phyloP scores from a whole-genome alignment of 2,329 filamentous ascomycete genomes.

The Alternaria arbusti region DNA sequence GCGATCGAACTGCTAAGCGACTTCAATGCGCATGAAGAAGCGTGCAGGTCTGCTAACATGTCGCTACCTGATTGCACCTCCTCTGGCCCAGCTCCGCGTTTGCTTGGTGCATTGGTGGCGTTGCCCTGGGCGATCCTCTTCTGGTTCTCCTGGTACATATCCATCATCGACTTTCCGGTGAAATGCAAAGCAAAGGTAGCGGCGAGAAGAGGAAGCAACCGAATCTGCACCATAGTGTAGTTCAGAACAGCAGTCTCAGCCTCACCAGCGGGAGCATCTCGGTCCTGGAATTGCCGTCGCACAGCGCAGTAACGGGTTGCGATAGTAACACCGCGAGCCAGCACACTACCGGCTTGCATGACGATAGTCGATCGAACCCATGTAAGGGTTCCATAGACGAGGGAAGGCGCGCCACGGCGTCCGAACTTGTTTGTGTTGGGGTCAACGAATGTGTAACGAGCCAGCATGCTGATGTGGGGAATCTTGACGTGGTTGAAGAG shows the following conservation, averaged over 20 bases:
- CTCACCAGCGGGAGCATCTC: constrained; percentile 65
- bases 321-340: constrained; percentile 79
- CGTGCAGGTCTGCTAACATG: constrained; percentile 75
- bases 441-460: constrained; percentile 72
- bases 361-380: constrained; percentile 78
- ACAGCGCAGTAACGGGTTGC: constrained; percentile 77
- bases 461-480: constrained; percentile 76
- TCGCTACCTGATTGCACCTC: constrained; percentile 71
- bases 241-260: constrained; percentile 78
- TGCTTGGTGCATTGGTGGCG: constrained; percentile 40
- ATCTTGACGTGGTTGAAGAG: constrained; percentile 79
- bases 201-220: constrained; percentile 73
- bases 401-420: constrained; percentile 68
- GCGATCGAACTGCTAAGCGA: constrained; percentile 74
- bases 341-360: constrained; percentile 72
- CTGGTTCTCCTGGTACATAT: constrained; percentile 74
- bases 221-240: constrained; percentile 81
- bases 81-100: constrained; percentile 69
- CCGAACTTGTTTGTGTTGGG: constrained; percentile 71
- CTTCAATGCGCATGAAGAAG: constrained; percentile 78
- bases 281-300: constrained; percentile 78
- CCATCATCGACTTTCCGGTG: constrained; percentile 78
- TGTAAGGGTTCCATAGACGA: constrained; percentile 78
- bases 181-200: constrained; percentile 81
- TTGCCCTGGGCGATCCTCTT: constrained; percentile 64